Conservation (phyloP, 2,329 filamentous ascomycete genomes). For the Bisporella sp. region DNA sequence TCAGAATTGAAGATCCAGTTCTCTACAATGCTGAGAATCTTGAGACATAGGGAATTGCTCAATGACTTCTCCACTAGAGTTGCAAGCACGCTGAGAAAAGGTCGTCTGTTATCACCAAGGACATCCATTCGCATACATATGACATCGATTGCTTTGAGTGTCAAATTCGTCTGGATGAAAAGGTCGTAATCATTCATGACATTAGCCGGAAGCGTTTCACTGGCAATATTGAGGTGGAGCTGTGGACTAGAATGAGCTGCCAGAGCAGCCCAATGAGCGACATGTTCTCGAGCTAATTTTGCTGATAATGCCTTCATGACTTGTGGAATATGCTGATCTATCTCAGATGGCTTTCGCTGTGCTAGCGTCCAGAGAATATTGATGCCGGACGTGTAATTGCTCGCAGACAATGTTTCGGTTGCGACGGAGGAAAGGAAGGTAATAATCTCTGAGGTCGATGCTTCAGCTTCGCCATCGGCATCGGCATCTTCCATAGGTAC, state of each 20-base stretch:
- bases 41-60: conserved; percentile 79
- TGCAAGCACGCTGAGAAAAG: conserved; percentile 91
- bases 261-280: conserved; percentile 62
- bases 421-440: conserved; percentile 78
- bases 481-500: conserved; percentile 68
- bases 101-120: conserved; percentile 81
- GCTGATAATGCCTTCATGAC: conserved; percentile 91
- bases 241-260: conserved; percentile 40
- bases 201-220: conserved; percentile 43
- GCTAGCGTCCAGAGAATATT: conserved; percentile 92
- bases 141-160: conserved; percentile 92
- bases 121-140: conserved; percentile 88
- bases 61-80: conserved; percentile 93
- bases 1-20: conserved; percentile 93
- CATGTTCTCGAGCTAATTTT: conserved; percentile 89
- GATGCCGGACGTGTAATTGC: conserved; percentile 79
- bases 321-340: conserved; percentile 80
- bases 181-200: conserved; percentile 70
- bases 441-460: conserved; percentile 79
- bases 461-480: conserved; percentile 77
- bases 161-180: conserved; percentile 82
- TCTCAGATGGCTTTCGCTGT: conserved; percentile 73
- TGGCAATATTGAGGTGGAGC: conserved; percentile 27
- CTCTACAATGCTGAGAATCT: conserved; percentile 90
- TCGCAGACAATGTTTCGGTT: conserved; percentile 76